Conservation (phyloP, 495 filamentous ascomycete genomes). For the Platismatia glauca region DNA sequence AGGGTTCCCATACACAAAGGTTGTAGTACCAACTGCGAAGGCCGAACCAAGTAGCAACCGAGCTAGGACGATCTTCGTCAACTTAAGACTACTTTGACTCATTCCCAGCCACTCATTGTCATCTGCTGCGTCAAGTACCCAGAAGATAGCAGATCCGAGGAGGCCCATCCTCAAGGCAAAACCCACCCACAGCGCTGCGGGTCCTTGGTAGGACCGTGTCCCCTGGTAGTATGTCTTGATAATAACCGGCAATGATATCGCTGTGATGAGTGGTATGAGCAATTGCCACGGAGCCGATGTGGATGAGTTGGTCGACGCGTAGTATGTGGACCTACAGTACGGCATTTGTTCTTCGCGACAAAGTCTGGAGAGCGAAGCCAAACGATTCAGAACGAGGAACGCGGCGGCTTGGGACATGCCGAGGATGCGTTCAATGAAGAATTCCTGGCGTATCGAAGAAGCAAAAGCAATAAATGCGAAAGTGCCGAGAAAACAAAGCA, state of each 20-base stretch:
- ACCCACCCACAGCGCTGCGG: slow-evolving; percentile 74
- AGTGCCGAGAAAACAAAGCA: slow-evolving; percentile 83
- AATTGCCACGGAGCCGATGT: slow-evolving; percentile 92
- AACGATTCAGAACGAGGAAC: slow-evolving; percentile 70
- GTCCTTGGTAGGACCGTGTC: slow-evolving; percentile 76
- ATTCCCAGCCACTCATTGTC: slow-evolving; percentile 73
- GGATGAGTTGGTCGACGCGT: slow-evolving; percentile 81
- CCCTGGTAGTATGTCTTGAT: slow-evolving; percentile 67
- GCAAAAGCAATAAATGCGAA: slow-evolving; percentile 69
- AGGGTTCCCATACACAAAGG: slow-evolving; percentile 66
- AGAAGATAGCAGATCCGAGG: slow-evolving; percentile 69
- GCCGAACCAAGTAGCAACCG: slow-evolving; percentile 64
- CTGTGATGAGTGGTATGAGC: slow-evolving; percentile 63
- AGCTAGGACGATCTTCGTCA: slow-evolving; percentile 62
- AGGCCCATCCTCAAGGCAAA: slow-evolving; percentile 70
- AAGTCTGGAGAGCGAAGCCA: slow-evolving; percentile 82
- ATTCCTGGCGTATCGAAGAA: slow-evolving; percentile 61
- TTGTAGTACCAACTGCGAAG: slow-evolving; percentile 56
- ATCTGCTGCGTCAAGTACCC: slow-evolving; percentile 84
- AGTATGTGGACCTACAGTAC: slow-evolving; percentile 90
- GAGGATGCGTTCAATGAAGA: slow-evolving; percentile 53
- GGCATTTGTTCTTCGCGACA: slow-evolving; percentile 99
- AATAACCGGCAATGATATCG: slow-evolving; percentile 64
- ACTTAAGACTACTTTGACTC: slow-evolving; percentile 55
- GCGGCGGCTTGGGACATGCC: slow-evolving; percentile 75